A percentile compares a stretch with the other conserved stretches of the same genome.
These are phyloP conservation scores for Athelia sp. DNA, from an alignment of 1,284 basidiomycete genomes.

Conservation along the genomic window DNA sequence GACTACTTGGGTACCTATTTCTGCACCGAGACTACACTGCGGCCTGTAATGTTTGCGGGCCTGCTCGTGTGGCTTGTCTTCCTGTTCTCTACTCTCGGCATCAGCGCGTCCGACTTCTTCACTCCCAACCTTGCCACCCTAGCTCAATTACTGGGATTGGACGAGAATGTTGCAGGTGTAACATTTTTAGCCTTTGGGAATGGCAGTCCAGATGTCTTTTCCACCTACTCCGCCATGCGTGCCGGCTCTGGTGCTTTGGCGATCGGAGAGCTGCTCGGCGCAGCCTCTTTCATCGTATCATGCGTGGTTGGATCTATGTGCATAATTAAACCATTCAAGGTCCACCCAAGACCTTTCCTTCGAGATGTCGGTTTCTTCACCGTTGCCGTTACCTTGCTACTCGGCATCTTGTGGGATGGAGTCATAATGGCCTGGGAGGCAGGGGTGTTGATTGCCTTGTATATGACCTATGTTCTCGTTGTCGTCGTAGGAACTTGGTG, in stretches of 20 bases:
- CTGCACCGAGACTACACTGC: constrained; percentile 46
- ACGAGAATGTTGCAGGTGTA: constrained; percentile 88
- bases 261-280: constrained; percentile 92
- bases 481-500: constrained; percentile 83
- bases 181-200: constrained; percentile 94
- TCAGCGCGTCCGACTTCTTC: constrained; percentile 93
- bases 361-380: constrained; percentile 95
- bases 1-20: constrained; percentile 68
- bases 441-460: constrained; percentile 67
- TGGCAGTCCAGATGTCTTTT: constrained; percentile 89
- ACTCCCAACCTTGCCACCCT: constrained; percentile 90
- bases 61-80: constrained; percentile 77
- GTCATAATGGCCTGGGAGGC: constrained; percentile 75
- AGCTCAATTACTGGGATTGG: constrained; percentile 74
- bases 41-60: constrained; percentile 56
- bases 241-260: constrained; percentile 84
- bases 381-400: constrained; percentile 66
- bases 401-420: constrained; percentile 79
- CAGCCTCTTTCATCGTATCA: constrained; percentile 92
- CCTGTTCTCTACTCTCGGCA: constrained; percentile 86
- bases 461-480: constrained; percentile 72
- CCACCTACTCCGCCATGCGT: constrained; percentile 92
- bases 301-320: constrained; percentile 97
- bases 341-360: constrained; percentile 77
- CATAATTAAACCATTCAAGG: constrained; percentile 89